Conservation (phyloP, 2,329 filamentous ascomycete species). For the Fusarium duplospermum region DNA sequence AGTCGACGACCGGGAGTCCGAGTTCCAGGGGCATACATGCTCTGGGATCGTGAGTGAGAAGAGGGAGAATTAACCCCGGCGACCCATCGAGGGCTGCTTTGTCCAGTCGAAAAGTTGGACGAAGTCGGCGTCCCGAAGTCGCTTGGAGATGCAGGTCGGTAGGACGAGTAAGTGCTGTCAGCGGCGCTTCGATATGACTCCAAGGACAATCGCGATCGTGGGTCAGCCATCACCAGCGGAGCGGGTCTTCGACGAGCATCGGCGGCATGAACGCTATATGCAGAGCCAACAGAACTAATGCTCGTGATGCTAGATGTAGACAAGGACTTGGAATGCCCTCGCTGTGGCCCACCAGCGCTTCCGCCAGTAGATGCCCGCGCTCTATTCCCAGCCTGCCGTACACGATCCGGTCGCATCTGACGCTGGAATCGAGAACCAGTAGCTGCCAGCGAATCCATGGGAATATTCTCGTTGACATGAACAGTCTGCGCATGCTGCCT, state of each 20-base stretch:
- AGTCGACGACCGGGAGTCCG: conserved; percentile 79
- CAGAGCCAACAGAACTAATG: conserved; percentile 74
- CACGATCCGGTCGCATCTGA: conserved; percentile 88
- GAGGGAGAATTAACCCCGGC: conserved; percentile 79
- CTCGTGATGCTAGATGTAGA: conserved; percentile 90
- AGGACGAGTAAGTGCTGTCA: conserved; percentile 68
- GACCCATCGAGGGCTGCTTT: conserved; percentile 80
- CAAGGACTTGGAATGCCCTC: conserved; percentile 86
- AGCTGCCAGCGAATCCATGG: conserved; percentile 90
- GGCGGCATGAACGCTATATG: conserved; percentile 72
- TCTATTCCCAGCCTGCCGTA: conserved; percentile 77
- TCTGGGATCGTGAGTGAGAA: conserved; percentile 75
- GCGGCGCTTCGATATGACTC: conserved; percentile 76
- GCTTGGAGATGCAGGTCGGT: conserved; percentile 74
- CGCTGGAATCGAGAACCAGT: conserved; percentile 92
- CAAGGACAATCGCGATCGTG: conserved; percentile 72
- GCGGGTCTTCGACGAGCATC: conserved; percentile 80
- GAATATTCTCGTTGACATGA: conserved; percentile 97
- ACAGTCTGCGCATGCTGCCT: conserved; percentile 98
- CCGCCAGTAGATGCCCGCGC: conserved; percentile 82
- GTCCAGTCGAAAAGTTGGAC: conserved; percentile 81
- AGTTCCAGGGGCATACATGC: conserved; percentile 74
- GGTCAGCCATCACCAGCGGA: conserved; percentile 85
- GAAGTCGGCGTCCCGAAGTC: conserved; percentile 88
- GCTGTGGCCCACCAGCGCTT: conserved; percentile 75